Conservation (phyloP, 192 early-diverging fungal genomes). For the Backusella mclennaniae region DNA sequence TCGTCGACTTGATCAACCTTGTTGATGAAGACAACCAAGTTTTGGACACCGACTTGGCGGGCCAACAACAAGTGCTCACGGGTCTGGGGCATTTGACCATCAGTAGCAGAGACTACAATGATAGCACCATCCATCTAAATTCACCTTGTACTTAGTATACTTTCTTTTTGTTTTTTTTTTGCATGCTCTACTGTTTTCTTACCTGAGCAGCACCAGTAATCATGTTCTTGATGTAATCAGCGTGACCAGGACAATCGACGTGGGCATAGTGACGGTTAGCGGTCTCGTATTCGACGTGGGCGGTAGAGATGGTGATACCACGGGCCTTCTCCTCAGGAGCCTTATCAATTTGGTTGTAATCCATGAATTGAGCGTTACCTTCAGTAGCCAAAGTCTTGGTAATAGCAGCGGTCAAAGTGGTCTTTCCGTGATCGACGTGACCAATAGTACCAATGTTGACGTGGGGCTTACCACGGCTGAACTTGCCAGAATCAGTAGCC, state of each 20-base stretch:
- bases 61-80: slow-evolving; percentile 97
- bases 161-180: too few relatives aligned
- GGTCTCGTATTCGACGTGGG: slow-evolving; percentile 98
- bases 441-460: slow-evolving; percentile 99
- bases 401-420: slow-evolving; percentile 97
- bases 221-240: slow-evolving; percentile 99
- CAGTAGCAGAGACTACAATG: slow-evolving; percentile 96
- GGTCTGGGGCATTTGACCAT: slow-evolving; percentile 98
- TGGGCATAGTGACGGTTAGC: slow-evolving; percentile 89
- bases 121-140: slow-evolving; percentile 93
- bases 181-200: not conserved
- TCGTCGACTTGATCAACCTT: slow-evolving; percentile 98
- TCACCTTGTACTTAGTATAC: not conserved
- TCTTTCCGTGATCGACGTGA: slow-evolving; percentile 99
- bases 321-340: slow-evolving; percentile 97
- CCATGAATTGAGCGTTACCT: slow-evolving; percentile 88
- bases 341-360: slow-evolving; percentile 97
- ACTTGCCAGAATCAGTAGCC: slow-evolving; percentile 62
- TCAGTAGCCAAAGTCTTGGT: slow-evolving; percentile 86
- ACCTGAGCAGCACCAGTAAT: slow-evolving; percentile 97
- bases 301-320: slow-evolving; percentile 97
- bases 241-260: slow-evolving; percentile 98
- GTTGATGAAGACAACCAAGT: slow-evolving; percentile 97
- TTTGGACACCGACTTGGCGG: slow-evolving; percentile 91
- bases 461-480: slow-evolving; percentile 88